A percentile compares a stretch with the other conserved stretches of the same genome.
Evolutionary conservation across 176 grass and related monocot species (phyloP).

Genomic region (Cymbopogon citratus): DNA sequence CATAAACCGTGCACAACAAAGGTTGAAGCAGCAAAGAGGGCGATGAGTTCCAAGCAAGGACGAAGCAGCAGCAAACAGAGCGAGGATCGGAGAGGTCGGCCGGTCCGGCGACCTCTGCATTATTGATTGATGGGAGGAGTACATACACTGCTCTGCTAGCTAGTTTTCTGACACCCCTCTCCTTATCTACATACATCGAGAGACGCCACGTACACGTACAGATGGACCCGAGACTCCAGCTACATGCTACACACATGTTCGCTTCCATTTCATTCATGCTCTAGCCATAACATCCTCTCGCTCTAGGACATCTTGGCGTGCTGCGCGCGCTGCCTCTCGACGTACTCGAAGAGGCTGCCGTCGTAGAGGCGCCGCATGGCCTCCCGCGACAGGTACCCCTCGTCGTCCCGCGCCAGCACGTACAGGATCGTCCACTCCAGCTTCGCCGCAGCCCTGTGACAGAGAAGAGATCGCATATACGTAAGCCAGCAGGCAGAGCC

Average conservation of each 20-base stretch:
- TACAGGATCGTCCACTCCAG: slow-evolving; percentile 70
- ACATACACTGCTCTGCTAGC: background rate
- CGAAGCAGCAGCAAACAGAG: too few species aligned
- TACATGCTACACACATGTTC: background rate
- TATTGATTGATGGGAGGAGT: background rate
- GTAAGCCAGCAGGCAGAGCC: background rate
- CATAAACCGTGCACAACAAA: background rate
- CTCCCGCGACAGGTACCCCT: slow-evolving; percentile 69
- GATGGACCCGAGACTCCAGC: background rate
- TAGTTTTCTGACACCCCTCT: background rate
- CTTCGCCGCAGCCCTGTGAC: slow-evolving; percentile 53
- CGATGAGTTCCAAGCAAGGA: too few species aligned
- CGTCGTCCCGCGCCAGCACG: slow-evolving; percentile 64
- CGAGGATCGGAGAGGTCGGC: background rate
- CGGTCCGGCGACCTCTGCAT: background rate
- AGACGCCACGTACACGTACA: background rate
- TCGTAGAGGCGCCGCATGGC: slow-evolving; percentile 63
- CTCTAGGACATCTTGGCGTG: slow-evolving; percentile 55
- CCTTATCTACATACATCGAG: background rate
- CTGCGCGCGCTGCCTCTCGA: slow-evolving; percentile 29
- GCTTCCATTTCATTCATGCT: background rate
- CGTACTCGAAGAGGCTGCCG: slow-evolving; percentile 78
- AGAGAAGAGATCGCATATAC: background rate
- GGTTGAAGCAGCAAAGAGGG: background rate
- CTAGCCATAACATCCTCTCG: background rate